Base-by-base conservation (phyloP, 2,329 filamentous ascomycete species). In the Colletotrichum limetticola region DNA sequence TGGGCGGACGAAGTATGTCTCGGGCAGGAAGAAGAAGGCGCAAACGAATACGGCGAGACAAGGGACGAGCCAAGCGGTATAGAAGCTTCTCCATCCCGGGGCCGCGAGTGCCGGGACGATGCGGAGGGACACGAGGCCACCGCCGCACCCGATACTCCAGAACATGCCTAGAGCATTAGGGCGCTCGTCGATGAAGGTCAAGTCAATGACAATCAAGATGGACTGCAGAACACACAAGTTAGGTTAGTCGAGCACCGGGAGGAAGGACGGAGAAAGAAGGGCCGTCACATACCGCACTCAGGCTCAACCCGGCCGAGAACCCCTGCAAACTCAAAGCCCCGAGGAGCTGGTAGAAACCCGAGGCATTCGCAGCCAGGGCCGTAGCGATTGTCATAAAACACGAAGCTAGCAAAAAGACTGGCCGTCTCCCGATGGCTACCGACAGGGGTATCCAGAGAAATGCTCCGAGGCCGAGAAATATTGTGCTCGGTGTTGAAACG, bases 1-100 rank as follows among this genome's bases (percentile, higher is more conserved):
- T 0, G 83, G 83, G 1, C 83, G 79, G 63, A 82, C 78, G 76
- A 84, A 85, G 74, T 82, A 84, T 1, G 82, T 84, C 59, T 85
- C 83, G 0, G 82, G 82, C 26, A 77, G 80, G 14, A 80, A 77
- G 26, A 82, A 72, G 35, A 82, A 78, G 1, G 77, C 76, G 2
- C 81, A 66, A 1, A 82, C 2, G 24, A 82, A 74, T 0, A 80
- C 69, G 4, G 79, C 37, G 1, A 74, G 37, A 7, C 77, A 73
- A 2, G 78, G 78, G 6, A 78, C 75, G 1, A 77, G 68, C 81
- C 80, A 82, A 19, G 70, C 72, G 24, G 76, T 75, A 74, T 83
- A 85, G 64, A 81, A 80, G 0, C 69, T 46, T 16, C 80, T 79
- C 82, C 82, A 84, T 12, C 81, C 66, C 0, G 70, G 58, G 6